These are phyloP conservation scores for Fusarium decemcellulare DNA, from an alignment of 2,329 filamentous ascomycete genomes.

Conservation along the genomic window DNA sequence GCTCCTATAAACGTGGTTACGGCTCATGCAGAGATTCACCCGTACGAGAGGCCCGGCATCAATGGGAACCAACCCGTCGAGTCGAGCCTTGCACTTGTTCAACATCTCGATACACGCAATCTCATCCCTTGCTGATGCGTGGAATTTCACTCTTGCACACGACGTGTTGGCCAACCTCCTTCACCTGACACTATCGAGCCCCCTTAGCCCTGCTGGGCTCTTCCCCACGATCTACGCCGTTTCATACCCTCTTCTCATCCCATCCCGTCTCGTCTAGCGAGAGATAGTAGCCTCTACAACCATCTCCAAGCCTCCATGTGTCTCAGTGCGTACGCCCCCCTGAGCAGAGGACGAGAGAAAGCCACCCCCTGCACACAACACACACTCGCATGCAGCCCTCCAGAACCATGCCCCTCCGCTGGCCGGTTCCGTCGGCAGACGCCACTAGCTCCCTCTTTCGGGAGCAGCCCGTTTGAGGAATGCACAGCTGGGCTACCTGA, in stretches of 20 bases:
- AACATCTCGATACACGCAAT: neutral
- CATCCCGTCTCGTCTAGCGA: slow-evolving; percentile 14
- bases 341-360: neutral
- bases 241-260: slow-evolving; percentile 12
- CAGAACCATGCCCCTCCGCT: slow-evolving; percentile 10
- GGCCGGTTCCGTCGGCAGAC: slow-evolving; percentile 32
- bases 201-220: neutral
- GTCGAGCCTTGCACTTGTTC: neutral
- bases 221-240: slow-evolving; percentile 23
- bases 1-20: neutral
- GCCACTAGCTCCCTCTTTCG: slow-evolving; percentile 39
- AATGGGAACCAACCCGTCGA: too few relatives aligned
- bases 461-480: slow-evolving; percentile 47
- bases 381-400: slow-evolving; percentile 6
- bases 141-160: slow-evolving; percentile 10
- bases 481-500: slow-evolving; percentile 19
- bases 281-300: neutral
- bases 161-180: slow-evolving; percentile 23
- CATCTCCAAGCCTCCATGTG: slow-evolving; percentile 18
- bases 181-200: slow-evolving; percentile 36
- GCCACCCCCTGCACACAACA: slow-evolving; percentile 38
- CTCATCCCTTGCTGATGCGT: slow-evolving; percentile 27
- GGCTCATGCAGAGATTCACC: neutral
- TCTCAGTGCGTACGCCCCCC: slow-evolving; percentile 26
- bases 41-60: neutral